Evolutionary conservation across 2,329 filamentous ascomycete species (phyloP).

Genomic region (Rhynchosporium secalis): DNA sequence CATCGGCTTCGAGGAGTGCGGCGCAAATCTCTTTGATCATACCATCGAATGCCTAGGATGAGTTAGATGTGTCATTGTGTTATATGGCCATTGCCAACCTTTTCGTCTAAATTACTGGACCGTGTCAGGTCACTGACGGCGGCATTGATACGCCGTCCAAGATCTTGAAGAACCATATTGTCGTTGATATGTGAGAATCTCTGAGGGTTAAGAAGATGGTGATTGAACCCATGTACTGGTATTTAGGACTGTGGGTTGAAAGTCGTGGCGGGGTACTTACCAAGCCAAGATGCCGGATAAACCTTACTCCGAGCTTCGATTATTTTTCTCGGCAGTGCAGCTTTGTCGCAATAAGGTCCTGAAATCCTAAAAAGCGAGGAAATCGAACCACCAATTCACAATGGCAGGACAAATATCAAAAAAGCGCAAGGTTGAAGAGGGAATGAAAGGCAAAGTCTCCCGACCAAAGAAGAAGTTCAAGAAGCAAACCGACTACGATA

Average conservation of each 20-base stretch:
- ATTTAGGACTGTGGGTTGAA: conserved; percentile 21
- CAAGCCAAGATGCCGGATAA: conserved; percentile 13
- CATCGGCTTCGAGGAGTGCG: conserved; percentile 92
- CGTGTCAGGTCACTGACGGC: conserved; percentile 91
- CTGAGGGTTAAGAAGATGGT: neutral
- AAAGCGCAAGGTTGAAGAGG: conserved; percentile 61
- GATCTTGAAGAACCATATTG: conserved; percentile 95
- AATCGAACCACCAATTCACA: conserved; percentile 20
- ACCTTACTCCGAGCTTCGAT: conserved; percentile 17
- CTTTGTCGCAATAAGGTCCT: conserved; percentile 14
- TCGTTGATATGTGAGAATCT: conserved; percentile 18
- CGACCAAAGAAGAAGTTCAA: conserved; percentile 58
- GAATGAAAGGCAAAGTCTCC: conserved; percentile 50
- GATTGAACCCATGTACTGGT: neutral
- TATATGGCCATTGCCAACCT: conserved; percentile 55
- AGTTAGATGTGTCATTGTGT: conserved; percentile 40
- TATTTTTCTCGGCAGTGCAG: conserved; percentile 17
- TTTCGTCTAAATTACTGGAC: conserved; percentile 92
- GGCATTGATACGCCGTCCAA: conserved; percentile 96
- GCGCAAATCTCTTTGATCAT: conserved; percentile 99
- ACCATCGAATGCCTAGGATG: conserved; percentile 77
- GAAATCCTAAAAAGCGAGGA: neutral
- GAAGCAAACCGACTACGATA: conserved; percentile 63
- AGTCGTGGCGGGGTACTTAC: conserved; percentile 21
- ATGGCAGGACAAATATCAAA: conserved; percentile 42